Evolutionary conservation across 1,284 basidiomycete genomes (phyloP).

Genomic region (Boletus subluridellus): DNA sequence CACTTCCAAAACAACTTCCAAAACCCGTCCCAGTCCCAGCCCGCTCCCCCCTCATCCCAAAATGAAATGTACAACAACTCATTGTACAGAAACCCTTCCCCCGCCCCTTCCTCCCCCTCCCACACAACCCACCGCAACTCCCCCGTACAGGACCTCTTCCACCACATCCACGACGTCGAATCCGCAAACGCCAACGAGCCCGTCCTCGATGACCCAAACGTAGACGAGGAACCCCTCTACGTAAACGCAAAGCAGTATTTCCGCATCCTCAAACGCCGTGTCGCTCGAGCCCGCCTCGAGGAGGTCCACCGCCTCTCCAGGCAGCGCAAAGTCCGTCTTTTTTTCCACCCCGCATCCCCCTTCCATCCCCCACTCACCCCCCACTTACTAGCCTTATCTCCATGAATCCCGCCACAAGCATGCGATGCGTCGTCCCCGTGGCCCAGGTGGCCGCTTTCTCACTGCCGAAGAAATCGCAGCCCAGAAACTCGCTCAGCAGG

Average conservation of each 20-base stretch:
- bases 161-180: constrained; percentile 32
- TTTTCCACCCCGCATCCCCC: neutral
- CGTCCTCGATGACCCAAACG: constrained; percentile 28
- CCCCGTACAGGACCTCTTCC: constrained; percentile 31
- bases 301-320: constrained; percentile 88
- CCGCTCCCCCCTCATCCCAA: constrained; percentile 11
- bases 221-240: constrained; percentile 93
- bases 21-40: constrained; percentile 19
- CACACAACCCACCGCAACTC: constrained; percentile 27
- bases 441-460: constrained; percentile 94
- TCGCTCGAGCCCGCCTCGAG: constrained; percentile 84
- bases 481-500: constrained; percentile 49
- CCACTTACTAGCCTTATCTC: constrained; percentile 75
- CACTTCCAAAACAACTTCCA: constrained; percentile 37
- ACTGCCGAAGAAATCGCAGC: constrained; percentile 91
- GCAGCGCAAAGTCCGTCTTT: constrained; percentile 75
- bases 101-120: constrained; percentile 27
- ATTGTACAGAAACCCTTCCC: constrained; percentile 31
- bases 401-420: constrained; percentile 98
- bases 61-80: constrained; percentile 23
- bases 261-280: constrained; percentile 88
- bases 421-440: constrained; percentile 93
- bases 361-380: constrained; percentile 2
- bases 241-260: constrained; percentile 98
- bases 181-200: constrained; percentile 14